Conservation (phyloP, 805 yeast species). For the Ascoidea rubescens region DNA sequence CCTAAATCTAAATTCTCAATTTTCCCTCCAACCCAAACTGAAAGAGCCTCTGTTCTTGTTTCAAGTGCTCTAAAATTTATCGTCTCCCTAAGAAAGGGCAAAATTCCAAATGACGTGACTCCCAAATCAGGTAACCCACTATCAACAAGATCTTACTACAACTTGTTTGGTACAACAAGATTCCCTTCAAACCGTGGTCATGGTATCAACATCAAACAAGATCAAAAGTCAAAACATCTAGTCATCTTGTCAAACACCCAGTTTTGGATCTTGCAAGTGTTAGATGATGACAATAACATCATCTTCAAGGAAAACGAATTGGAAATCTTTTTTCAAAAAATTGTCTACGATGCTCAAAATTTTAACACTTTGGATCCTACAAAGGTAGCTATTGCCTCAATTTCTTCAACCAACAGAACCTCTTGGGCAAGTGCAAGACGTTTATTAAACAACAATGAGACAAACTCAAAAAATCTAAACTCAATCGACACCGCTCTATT, state of each 20-base stretch:
- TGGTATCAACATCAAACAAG: conserved; percentile 58
- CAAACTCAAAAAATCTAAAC: conserved; percentile 41
- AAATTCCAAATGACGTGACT: conserved; percentile 26
- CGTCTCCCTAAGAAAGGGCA: conserved; percentile 30
- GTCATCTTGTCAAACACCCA: conserved; percentile 70
- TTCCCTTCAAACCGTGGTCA: conserved; percentile 22
- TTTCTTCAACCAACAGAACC: conserved; percentile 77
- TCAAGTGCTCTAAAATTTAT: conserved; percentile 57
- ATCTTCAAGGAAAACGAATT: conserved; percentile 56
- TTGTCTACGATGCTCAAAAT: conserved; percentile 44
- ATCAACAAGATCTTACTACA: conserved; percentile 55
- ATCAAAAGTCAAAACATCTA: conserved; percentile 56
- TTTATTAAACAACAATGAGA: conserved; percentile 19
- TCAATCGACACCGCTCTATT: conserved; percentile 71
- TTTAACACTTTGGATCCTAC: neutral
- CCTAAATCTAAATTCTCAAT: conserved; percentile 39
- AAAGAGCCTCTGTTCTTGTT: conserved; percentile 52
- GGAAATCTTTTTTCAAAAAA: conserved; percentile 46
- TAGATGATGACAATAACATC: conserved; percentile 53
- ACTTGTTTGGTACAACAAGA: conserved; percentile 59
- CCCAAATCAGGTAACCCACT: conserved; percentile 36
- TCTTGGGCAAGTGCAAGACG: conserved; percentile 70
- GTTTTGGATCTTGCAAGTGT: conserved; percentile 77
- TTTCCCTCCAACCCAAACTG: conserved; percentile 47
- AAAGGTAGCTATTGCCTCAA: conserved; percentile 57